phyloP scores from a whole-genome alignment of 2,329 filamentous ascomycete species.

The Sporothrix curviconia region DNA sequence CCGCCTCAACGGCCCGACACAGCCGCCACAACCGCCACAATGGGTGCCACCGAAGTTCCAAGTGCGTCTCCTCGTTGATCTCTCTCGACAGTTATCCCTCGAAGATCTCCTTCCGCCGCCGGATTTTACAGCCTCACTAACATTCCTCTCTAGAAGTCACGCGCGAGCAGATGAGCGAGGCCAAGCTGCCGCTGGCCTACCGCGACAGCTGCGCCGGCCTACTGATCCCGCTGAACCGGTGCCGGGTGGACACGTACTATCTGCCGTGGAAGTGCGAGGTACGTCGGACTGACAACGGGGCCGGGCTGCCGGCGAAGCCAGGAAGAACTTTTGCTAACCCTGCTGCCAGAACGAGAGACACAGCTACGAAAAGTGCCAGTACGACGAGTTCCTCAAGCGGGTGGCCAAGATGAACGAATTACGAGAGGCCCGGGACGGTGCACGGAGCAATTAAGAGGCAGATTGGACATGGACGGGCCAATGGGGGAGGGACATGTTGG shows the following conservation, averaged over 20 bases:
- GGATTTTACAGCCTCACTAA: not conserved
- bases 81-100: not conserved
- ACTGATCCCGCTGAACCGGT: slow-evolving; percentile 90
- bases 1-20: not conserved
- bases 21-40: not conserved
- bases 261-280: slow-evolving; percentile 98
- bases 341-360: slow-evolving; percentile 77
- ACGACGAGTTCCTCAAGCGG: slow-evolving; percentile 96
- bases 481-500: not conserved
- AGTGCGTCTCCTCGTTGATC: not conserved
- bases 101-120: not conserved
- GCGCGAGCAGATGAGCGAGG: slow-evolving; percentile 88
- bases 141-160: slow-evolving; percentile 57
- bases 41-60: slow-evolving; percentile 15
- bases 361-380: slow-evolving; percentile 98
- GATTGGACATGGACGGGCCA: no score
- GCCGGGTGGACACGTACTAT: slow-evolving; percentile 86
- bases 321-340: not conserved
- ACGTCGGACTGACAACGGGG: slow-evolving; percentile 29
- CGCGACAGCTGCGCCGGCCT: slow-evolving; percentile 93
- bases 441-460: slow-evolving; percentile 67
- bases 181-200: slow-evolving; percentile 81
- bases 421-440: slow-evolving; percentile 74
- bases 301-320: no score
- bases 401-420: slow-evolving; percentile 99